Evolutionary conservation across 2,329 filamentous ascomycete genomes (phyloP), one percentile per base, ranked within the genome.

Genomic region (Mariannaea elegans): DNA sequence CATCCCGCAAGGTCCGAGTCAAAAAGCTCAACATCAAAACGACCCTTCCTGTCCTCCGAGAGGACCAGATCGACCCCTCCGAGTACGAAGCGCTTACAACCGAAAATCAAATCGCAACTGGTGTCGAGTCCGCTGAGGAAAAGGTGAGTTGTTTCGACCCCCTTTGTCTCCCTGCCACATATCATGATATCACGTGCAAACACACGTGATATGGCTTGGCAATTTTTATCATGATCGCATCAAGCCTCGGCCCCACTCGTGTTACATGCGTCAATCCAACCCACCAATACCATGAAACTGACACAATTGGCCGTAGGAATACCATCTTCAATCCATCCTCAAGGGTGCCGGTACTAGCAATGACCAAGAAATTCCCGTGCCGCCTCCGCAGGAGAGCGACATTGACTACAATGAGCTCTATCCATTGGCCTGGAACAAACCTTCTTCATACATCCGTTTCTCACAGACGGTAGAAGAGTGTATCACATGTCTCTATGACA

Each of bases 391-490:
- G 72, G 81, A 87, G 77, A 88, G 85, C 70, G 80, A 83, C 66
- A 80, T 94, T 77, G 87, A 92, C 78, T 99, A 97, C 89, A 92
- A 96, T 77, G 87, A 90, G 71, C 86, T 97, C 70, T 98, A 98
- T 75, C 87, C 90, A 48, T 87, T 86, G 65, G 81, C 83, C 58
- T 97, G 94, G 78, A 86, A 89, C 71, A 90, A 96, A 76, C 93
- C 95, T 51, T 88, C 90, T 62, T 95, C 94, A 62, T 98, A 98
- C 78, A 97, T 99, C 75, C 93, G 94, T 66, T 98, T 97, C 80
- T 98, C 95, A 65, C 94, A 97, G 67, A 99, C 95, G 3, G 94
- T 99, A 62, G 95, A 99, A 79, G 95, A 99, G 78, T 97, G 91
- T 71, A 90, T 93, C 72, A 91, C 92, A 71, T 91, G 90, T 74